These are phyloP conservation scores for Cyathus striatus DNA, from an alignment of 768 basidiomycete genomes.

Conservation along the genomic window DNA sequence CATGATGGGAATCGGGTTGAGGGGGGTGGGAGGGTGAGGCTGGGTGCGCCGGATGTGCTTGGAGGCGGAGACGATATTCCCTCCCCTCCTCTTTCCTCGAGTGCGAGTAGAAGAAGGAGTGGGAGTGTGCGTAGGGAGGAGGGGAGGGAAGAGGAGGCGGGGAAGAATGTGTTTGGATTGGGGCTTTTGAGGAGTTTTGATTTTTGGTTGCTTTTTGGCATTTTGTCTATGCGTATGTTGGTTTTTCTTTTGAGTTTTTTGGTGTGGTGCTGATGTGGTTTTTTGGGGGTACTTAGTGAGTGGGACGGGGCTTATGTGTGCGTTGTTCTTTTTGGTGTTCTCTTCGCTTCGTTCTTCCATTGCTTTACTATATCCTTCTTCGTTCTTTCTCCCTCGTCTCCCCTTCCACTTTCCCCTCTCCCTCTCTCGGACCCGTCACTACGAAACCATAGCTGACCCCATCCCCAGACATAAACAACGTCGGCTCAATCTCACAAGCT, in stretches of 20 bases:
- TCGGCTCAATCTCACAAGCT: conserved; percentile 71
- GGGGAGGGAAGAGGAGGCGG: conserved; percentile 8
- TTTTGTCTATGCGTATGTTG: conserved; percentile 49
- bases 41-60: neutral
- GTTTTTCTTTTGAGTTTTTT: neutral
- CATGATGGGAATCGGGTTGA: neutral
- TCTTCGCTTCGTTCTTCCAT: neutral
- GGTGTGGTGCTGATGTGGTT: conserved; percentile 3
- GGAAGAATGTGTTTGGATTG: conserved; percentile 42
- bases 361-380: no score
- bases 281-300: conserved; percentile 51
- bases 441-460: neutral
- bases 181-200: conserved; percentile 39
- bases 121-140: neutral
- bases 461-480: conserved; percentile 69
- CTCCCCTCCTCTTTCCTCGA: neutral
- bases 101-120: neutral
- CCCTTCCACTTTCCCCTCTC: neutral
- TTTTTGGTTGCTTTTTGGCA: conserved; percentile 52
- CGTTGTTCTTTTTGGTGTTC: conserved; percentile 19
- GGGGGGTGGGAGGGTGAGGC: neutral
- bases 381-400: neutral
- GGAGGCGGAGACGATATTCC: neutral
- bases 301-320: conserved; percentile 70
- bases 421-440: neutral